A percentile compares a stretch with the other conserved stretches of the same genome.
Evolutionary conservation across 495 filamentous ascomycete genomes (phyloP).

Genomic region (Niebla homalea): DNA sequence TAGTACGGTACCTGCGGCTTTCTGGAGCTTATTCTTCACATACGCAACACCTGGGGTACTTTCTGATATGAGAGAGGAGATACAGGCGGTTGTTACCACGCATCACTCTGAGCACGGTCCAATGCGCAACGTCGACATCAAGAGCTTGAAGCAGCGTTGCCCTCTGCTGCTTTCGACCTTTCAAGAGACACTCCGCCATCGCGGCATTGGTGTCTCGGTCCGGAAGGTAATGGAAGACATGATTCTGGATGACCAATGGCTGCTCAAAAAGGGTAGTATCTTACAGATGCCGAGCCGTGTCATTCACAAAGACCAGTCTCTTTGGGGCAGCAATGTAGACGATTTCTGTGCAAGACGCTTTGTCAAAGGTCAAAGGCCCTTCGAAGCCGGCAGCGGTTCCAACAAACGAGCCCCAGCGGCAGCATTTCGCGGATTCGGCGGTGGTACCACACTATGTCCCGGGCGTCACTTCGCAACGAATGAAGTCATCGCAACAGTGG

Average conservation of each 20-base stretch:
- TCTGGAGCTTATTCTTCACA: conserved; percentile 33
- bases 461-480: conserved; percentile 9
- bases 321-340: too few relatives aligned
- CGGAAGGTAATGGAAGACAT: conserved; percentile 23
- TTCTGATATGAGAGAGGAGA: conserved; percentile 23
- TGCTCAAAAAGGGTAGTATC: conserved; percentile 21
- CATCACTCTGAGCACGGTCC: background rate
- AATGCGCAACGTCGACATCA: conserved; percentile 6
- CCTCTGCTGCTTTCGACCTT: conserved; percentile 27
- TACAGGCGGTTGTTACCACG: conserved; percentile 15
- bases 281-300: conserved; percentile 18
- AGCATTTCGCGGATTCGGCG: conserved; percentile 18
- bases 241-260: conserved; percentile 19
- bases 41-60: conserved; percentile 28
- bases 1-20: conserved; percentile 33
- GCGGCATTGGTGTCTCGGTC: conserved; percentile 14
- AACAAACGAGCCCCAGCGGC: conserved; percentile 3
- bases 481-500: background rate
- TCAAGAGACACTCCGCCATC: conserved; percentile 27
- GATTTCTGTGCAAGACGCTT: too few relatives aligned
- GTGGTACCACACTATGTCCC: conserved; percentile 8
- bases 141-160: conserved; percentile 22
- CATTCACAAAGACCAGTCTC: conserved; percentile 12
- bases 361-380: too few relatives aligned
- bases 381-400: too few relatives aligned